These are phyloP conservation scores for Phialophora verrucosa DNA, from an alignment of 2,329 filamentous ascomycete species.

Conservation along the genomic window DNA sequence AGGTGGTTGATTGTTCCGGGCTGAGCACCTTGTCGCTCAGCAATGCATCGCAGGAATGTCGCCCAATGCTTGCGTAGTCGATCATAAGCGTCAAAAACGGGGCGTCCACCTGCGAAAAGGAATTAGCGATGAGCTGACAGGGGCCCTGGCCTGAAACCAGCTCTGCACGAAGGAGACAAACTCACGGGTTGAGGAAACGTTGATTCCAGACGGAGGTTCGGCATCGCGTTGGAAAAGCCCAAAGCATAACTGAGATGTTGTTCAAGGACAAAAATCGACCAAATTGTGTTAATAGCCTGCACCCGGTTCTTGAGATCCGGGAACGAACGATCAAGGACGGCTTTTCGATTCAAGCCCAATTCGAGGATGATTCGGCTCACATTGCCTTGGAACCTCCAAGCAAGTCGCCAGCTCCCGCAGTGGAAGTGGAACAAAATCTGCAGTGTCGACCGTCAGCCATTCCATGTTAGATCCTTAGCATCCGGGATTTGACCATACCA, in stretches of 20 bases:
- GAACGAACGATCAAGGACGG: slow-evolving; percentile 18
- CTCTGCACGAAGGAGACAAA: not conserved
- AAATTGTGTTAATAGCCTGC: slow-evolving; percentile 15
- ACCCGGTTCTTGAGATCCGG: slow-evolving; percentile 11
- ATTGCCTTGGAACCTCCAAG: slow-evolving; percentile 22
- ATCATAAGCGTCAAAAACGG: slow-evolving; percentile 24
- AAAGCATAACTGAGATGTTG: slow-evolving; percentile 26
- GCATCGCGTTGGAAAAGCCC: slow-evolving; percentile 20
- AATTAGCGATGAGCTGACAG: not conserved
- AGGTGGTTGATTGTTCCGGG: slow-evolving; percentile 7
- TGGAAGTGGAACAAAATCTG: slow-evolving; percentile 24
- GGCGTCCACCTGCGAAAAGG: slow-evolving; percentile 13
- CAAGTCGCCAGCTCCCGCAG: slow-evolving; percentile 20
- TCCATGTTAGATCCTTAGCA: not conserved
- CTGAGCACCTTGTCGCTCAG: slow-evolving; percentile 19
- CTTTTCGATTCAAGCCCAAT: slow-evolving; percentile 17
- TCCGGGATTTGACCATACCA: slow-evolving; percentile 7
- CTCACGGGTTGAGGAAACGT: slow-evolving; percentile 21
- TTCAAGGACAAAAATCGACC: slow-evolving; percentile 20
- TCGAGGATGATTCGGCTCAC: slow-evolving; percentile 23
- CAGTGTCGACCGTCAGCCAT: not conserved
- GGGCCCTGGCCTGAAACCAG: not conserved
- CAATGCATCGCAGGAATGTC: slow-evolving; percentile 20
- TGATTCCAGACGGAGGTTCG: slow-evolving; percentile 15
- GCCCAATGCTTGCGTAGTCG: slow-evolving; percentile 23